Percentiles rank a stretch among this genome's conserved stretches.
These are phyloP conservation scores for Dittrichia graveolens DNA, from an alignment of 129 eudicot species.

Conservation along the genomic window DNA sequence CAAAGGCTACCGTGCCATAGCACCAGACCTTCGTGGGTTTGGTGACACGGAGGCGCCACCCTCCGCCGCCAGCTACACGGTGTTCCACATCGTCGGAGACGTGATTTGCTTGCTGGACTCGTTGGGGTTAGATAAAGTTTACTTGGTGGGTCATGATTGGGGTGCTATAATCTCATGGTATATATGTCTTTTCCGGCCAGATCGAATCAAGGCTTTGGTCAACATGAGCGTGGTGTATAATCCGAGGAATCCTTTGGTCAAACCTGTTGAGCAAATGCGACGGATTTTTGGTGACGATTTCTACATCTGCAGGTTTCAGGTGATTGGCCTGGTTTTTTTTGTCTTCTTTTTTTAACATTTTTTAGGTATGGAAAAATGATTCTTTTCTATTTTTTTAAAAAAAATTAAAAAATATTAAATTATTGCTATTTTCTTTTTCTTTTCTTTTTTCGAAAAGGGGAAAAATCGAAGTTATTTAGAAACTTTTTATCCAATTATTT, in stretches of 20 bases:
- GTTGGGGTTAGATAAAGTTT: slow-evolving; percentile 54
- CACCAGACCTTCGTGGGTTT: slow-evolving; percentile 91
- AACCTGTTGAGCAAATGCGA: slow-evolving; percentile 51
- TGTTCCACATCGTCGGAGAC: slow-evolving; percentile 75
- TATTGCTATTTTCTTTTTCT: too few relatives aligned
- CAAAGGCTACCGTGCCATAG: slow-evolving; percentile 70
- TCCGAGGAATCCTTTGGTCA: slow-evolving; percentile 60
- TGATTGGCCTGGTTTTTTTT: too few relatives aligned
- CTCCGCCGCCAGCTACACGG: slow-evolving; percentile 60
- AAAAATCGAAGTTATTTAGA: too few relatives aligned
- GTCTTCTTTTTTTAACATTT: too few relatives aligned
- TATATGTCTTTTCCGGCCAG: slow-evolving; percentile 60
- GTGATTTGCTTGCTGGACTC: slow-evolving; percentile 59
- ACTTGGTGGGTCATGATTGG: slow-evolving; percentile 87
- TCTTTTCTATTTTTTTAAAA: too few relatives aligned
- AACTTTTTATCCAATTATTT: too few relatives aligned
- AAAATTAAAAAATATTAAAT: too few relatives aligned
- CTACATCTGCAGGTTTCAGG: slow-evolving; percentile 63
- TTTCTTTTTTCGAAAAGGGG: too few relatives aligned
- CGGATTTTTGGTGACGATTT: slow-evolving; percentile 54
- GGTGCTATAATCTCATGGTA: slow-evolving; percentile 79
- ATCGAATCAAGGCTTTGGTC: slow-evolving; percentile 69
- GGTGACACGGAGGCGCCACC: slow-evolving; percentile 84
- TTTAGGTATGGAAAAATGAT: too few relatives aligned
- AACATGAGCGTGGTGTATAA: slow-evolving; percentile 53